A percentile compares a stretch with the other conserved stretches of the same genome.
Conservation (phyloP, 2,329 filamentous ascomycete genomes). For the Colletotrichum lindemuthianum region DNA sequence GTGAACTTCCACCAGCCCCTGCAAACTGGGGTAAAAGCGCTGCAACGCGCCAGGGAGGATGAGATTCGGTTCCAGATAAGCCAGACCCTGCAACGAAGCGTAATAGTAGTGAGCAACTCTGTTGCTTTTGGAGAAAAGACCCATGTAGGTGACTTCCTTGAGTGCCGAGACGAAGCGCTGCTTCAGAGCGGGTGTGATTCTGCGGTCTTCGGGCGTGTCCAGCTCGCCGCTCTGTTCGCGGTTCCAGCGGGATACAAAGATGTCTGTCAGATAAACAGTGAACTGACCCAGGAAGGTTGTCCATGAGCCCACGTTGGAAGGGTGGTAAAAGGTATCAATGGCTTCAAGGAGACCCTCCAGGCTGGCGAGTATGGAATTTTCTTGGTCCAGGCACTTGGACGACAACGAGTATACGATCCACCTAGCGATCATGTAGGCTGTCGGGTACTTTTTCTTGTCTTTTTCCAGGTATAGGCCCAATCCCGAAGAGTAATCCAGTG, state of each 20-base stretch:
- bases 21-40: constrained; percentile 95
- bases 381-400: constrained; percentile 79
- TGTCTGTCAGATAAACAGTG: constrained; percentile 91
- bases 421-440: constrained; percentile 89
- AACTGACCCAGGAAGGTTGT: constrained; percentile 90
- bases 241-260: constrained; percentile 98
- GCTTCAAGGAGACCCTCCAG: constrained; percentile 93
- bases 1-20: constrained; percentile 96
- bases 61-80: constrained; percentile 89
- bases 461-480: constrained; percentile 88
- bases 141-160: constrained; percentile 96
- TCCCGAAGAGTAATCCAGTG: constrained; percentile 84
- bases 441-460: constrained; percentile 92
- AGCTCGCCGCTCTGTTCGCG: constrained; percentile 93
- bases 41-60: constrained; percentile 94
- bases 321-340: constrained; percentile 98
- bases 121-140: constrained; percentile 94
- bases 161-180: constrained; percentile 88
- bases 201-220: constrained; percentile 82
- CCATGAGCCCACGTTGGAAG: constrained; percentile 94
- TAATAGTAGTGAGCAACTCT: constrained; percentile 93
- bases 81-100: constrained; percentile 86
- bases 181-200: constrained; percentile 83
- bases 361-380: constrained; percentile 82
- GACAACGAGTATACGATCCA: constrained; percentile 95